Percentiles rank a stretch among this genome's conserved stretches.
phyloP scores from a whole-genome alignment of 1,284 basidiomycete species.

The Thecaphora frezii region DNA sequence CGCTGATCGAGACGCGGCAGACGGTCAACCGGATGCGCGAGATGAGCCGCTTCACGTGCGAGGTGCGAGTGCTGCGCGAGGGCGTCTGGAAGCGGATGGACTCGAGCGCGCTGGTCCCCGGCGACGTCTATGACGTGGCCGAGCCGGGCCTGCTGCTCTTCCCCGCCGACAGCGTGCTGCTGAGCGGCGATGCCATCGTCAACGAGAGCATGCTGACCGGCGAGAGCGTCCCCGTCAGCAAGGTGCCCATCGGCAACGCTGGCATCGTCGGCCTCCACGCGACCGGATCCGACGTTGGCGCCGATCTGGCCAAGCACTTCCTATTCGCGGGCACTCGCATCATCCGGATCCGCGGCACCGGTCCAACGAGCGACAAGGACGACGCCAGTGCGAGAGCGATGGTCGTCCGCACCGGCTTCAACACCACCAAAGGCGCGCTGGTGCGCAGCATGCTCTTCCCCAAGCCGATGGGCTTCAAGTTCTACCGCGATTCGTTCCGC shows the following conservation, averaged over 20 bases:
- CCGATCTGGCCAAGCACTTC: constrained; percentile 80
- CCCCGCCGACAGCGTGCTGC: constrained; percentile 87
- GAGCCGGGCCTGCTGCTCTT: constrained; percentile 74
- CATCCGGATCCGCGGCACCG: constrained; percentile 74
- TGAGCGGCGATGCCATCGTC: constrained; percentile 93
- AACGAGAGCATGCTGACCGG: constrained; percentile 99
- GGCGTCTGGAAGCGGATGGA: constrained; percentile 64
- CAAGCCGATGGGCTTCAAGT: constrained; percentile 89
- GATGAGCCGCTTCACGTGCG: constrained; percentile 89
- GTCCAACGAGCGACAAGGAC: constrained; percentile 43
- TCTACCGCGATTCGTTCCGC: constrained; percentile 93
- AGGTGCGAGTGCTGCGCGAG: constrained; percentile 73
- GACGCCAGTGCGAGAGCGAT: constrained; percentile 71
- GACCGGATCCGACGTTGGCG: constrained; percentile 62
- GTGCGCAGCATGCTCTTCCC: constrained; percentile 98
- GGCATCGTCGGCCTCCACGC: constrained; percentile 40
- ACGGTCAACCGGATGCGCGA: constrained; percentile 92
- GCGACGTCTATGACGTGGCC: constrained; percentile 87
- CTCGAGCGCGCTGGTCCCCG: constrained; percentile 83
- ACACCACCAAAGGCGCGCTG: constrained; percentile 94
- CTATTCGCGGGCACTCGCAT: constrained; percentile 90
- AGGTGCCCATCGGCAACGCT: constrained; percentile 66
- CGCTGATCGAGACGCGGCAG: constrained; percentile 82
- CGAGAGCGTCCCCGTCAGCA: constrained; percentile 90
- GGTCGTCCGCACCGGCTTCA: constrained; percentile 91